Base-by-base conservation (phyloP, 495 filamentous ascomycete species). In the Mytilinidion resinicola region DNA sequence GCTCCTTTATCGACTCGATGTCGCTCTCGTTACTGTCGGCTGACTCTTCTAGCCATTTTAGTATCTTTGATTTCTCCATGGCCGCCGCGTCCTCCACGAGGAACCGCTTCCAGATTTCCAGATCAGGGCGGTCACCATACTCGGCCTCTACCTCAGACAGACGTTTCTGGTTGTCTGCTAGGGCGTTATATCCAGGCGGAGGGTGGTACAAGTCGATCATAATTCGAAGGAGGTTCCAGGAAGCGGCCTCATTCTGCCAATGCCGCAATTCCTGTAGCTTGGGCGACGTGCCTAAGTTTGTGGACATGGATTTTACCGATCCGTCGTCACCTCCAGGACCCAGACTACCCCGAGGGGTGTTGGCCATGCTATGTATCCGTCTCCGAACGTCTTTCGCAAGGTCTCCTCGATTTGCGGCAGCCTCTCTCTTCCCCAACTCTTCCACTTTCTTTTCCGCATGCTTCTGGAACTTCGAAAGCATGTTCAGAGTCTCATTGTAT, bases 1-100 rank as follows among this genome's bases (percentile, higher is more conserved):
- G 82, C 55, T 83, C 78, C 51, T 90, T 85, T 19, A 95, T 73
- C 12, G 82, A 74, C 51, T 91, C 84, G n/a, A 96, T 82, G 64
- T 88, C 85, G 52, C 79, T 81, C 10, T 78, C 78, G 15, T 79
- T 78, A 21, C 68, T 77, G 53, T 80, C 79, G 3, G 90, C 86
- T 46, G 82, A 87, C 57, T 73, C 78, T 67, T 92, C 86, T 20
- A 98, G 72, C 88, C 93, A 97, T 71, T 88, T 80, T 50, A 96
- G 74, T 12, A 95, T 80, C 20, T 86, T 73, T 49, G 86, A 81
- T 61, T 87, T 82, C 73, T 93, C 90, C 51, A 78, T 75, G 12
- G 87, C 90, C 67, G 87, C 82, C 17, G 82, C 75, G 60, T 87
- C 80, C 7, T 84, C 81, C 9, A 80, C 74, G 21, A 89, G 62